phyloP scores from a whole-genome alignment of 2,329 filamentous ascomycete genomes.

The Pseudogymnoascus verrucosus region DNA sequence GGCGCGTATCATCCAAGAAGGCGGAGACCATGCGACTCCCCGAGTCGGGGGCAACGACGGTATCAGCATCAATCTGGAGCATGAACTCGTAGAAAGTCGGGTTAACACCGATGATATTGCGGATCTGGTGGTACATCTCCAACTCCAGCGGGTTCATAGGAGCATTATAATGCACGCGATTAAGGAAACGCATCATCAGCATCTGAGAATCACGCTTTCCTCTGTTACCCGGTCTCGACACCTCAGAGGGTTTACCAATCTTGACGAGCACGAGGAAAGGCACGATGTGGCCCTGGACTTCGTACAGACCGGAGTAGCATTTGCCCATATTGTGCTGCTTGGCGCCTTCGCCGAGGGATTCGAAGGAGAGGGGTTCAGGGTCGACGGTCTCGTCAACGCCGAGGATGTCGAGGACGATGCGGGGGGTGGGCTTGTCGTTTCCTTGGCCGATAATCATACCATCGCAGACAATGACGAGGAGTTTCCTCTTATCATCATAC shows the following conservation, averaged over 20 bases:
- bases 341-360: slow-evolving; percentile 87
- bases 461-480: slow-evolving; percentile 93
- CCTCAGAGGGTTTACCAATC: slow-evolving; percentile 77
- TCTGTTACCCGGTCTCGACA: slow-evolving; percentile 76
- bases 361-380: slow-evolving; percentile 92
- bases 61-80: slow-evolving; percentile 95
- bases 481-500: slow-evolving; percentile 97
- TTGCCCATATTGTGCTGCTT: slow-evolving; percentile 99
- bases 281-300: slow-evolving; percentile 96
- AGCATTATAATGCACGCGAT: slow-evolving; percentile 95
- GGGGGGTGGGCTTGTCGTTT: slow-evolving; percentile 93
- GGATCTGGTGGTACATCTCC: slow-evolving; percentile 97
- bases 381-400: slow-evolving; percentile 91
- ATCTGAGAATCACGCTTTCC: slow-evolving; percentile 99
- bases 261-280: slow-evolving; percentile 97
- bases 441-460: slow-evolving; percentile 94
- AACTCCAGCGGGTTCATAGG: slow-evolving; percentile 94
- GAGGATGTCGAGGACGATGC: slow-evolving; percentile 95
- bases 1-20: slow-evolving; percentile 82
- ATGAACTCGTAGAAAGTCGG: slow-evolving; percentile 97
- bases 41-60: slow-evolving; percentile 81
- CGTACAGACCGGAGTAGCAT: slow-evolving; percentile 94
- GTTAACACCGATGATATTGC: slow-evolving; percentile 97
- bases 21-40: slow-evolving; percentile 86
- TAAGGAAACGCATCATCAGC: slow-evolving; percentile 97